Evolutionary conservation across 2,329 filamentous ascomycete genomes (phyloP).

Genomic region (Xylaria sp.): DNA sequence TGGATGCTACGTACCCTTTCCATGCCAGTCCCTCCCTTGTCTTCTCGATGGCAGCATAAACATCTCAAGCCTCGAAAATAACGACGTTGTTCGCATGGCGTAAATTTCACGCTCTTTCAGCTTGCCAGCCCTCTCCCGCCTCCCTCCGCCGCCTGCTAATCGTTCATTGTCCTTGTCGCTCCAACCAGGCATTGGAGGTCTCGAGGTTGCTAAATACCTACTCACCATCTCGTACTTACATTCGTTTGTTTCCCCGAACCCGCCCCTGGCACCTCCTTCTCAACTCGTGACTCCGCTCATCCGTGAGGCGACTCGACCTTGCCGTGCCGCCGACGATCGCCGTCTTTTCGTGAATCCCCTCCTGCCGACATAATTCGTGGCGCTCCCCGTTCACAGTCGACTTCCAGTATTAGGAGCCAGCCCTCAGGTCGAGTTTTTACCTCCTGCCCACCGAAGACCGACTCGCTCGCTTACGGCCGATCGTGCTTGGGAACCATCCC

Average conservation of each 20-base stretch:
- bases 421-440: neutral
- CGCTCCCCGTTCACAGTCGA: neutral
- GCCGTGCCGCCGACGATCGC: slow-evolving; percentile 9
- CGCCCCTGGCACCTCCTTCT: slow-evolving; percentile 7
- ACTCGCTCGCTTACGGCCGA: slow-evolving; percentile 11
- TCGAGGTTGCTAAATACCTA: neutral
- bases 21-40: slow-evolving; percentile 21
- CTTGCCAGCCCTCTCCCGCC: slow-evolving; percentile 12
- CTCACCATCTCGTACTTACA: neutral
- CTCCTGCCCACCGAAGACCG: neutral
- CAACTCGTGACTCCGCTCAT: neutral
- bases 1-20: slow-evolving; percentile 6
- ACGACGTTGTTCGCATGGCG: slow-evolving; percentile 4
- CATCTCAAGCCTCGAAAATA: neutral
- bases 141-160: slow-evolving; percentile 10
- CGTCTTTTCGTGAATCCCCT: neutral
- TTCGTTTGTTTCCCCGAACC: slow-evolving; percentile 9
- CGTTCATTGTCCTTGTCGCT: neutral
- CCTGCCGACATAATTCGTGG: neutral
- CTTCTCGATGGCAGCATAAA: neutral
- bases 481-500: neutral
- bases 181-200: neutral
- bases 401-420: neutral
- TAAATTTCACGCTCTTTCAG: slow-evolving; percentile 20
- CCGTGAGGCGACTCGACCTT: slow-evolving; percentile 1